A percentile compares a stretch with the other conserved stretches of the same genome.
These are phyloP conservation scores for Rosa persica DNA, from an alignment of 306 rosid genomes.

Conservation along the genomic window DNA sequence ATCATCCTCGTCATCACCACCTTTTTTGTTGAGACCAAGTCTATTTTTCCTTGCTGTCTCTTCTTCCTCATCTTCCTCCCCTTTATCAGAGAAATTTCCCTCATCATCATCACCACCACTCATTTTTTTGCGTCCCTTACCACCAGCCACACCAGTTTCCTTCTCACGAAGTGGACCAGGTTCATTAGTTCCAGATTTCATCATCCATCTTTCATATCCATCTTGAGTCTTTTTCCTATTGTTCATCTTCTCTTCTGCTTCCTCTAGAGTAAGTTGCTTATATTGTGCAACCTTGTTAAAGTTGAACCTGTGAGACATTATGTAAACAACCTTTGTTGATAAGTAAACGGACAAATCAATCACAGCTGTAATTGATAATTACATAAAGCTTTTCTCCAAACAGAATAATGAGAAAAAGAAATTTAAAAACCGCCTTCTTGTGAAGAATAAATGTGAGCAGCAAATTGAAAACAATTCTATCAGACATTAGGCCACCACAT, in stretches of 20 bases:
- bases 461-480: background rate
- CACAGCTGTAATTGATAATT: background rate
- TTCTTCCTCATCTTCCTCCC: conserved; percentile 92
- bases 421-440: background rate
- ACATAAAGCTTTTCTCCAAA: background rate
- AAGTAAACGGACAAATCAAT: conserved; percentile 22
- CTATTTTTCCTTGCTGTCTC: conserved; percentile 71
- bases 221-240: conserved; percentile 95
- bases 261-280: conserved; percentile 90
- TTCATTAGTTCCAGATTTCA: conserved; percentile 92
- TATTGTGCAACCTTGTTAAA: conserved; percentile 95
- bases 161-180: conserved; percentile 91
- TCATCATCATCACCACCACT: conserved; percentile 66
- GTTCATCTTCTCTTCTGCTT: conserved; percentile 98
- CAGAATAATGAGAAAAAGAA: background rate
- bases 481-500: conserved; percentile 27
- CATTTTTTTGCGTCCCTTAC: conserved; percentile 55
- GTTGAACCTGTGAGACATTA: conserved; percentile 62
- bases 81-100: conserved; percentile 82
- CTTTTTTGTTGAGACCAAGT: conserved; percentile 62
- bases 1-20: conserved; percentile 74
- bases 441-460: background rate
- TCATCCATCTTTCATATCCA: conserved; percentile 99
- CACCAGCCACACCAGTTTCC: conserved; percentile 55
- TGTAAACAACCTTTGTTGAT: background rate